A percentile compares a stretch with the other conserved stretches of the same genome.
These are phyloP conservation scores for Paramecium primaurelia DNA, from an alignment of 73 alveolate genomes.

Conservation along the genomic window DNA sequence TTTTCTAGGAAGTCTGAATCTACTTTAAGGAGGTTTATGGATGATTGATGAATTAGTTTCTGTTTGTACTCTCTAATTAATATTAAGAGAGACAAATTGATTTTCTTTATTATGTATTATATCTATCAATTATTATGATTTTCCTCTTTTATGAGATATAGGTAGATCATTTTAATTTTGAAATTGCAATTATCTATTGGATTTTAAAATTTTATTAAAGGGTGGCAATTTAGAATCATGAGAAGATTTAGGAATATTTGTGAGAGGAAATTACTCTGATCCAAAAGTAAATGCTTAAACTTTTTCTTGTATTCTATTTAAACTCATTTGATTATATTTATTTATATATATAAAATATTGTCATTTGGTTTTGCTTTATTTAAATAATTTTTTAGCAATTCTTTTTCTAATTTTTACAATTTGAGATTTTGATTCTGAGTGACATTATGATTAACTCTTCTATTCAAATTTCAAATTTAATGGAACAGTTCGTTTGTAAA, in stretches of 20 bases:
- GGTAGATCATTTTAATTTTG: background rate
- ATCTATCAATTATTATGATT: background rate
- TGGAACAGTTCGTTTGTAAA: background rate
- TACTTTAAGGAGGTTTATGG: background rate
- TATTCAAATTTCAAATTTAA: background rate
- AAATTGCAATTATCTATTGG: background rate
- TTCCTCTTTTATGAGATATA: background rate
- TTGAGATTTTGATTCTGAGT: background rate
- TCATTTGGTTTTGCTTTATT: constrained; percentile 6
- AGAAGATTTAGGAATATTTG: background rate
- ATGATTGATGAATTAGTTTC: background rate
- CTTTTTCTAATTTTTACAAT: constrained; percentile 1
- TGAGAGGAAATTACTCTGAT: background rate
- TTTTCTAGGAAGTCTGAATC: background rate
- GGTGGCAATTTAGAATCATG: background rate
- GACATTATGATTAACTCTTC: background rate
- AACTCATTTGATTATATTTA: background rate
- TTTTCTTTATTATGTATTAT: background rate
- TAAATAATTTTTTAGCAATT: constrained; percentile 4
- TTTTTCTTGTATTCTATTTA: background rate
- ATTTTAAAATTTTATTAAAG: background rate
- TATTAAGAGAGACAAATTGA: background rate
- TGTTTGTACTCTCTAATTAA: background rate
- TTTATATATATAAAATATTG: background rate
- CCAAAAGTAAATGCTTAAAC: constrained; percentile 6